These are phyloP conservation scores for Sabuloglossum arenarium DNA, from an alignment of 495 filamentous ascomycete species.

Conservation along the genomic window DNA sequence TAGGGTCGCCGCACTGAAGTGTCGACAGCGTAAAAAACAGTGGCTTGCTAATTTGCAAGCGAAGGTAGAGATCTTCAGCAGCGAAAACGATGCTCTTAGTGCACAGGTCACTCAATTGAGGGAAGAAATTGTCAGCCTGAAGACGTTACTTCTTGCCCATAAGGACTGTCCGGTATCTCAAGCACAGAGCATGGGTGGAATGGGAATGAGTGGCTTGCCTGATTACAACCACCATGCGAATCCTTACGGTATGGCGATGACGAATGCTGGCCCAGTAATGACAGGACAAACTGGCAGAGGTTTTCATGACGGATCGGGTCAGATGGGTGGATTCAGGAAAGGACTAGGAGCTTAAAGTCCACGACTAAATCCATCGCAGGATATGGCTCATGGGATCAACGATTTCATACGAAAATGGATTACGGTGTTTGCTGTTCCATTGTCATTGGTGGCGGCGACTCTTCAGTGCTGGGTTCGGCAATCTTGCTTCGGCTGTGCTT, in stretches of 20 bases:
- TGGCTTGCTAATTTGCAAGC: constrained; percentile 91
- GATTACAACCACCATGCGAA: constrained; percentile 33
- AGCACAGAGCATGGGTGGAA: constrained; percentile 53
- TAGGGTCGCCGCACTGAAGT: constrained; percentile 91
- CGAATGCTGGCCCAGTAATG: constrained; percentile 30
- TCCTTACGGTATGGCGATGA: constrained; percentile 50
- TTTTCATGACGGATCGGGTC: constrained; percentile 8
- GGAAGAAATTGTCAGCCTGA: constrained; percentile 89
- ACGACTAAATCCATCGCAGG: neutral
- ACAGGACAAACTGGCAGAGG: constrained; percentile 28
- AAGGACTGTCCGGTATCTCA: constrained; percentile 93
- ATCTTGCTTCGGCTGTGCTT: neutral
- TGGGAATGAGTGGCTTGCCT: constrained; percentile 42
- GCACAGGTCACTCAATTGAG: constrained; percentile 63
- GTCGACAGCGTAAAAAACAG: constrained; percentile 95
- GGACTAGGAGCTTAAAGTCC: neutral
- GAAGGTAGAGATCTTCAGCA: constrained; percentile 82
- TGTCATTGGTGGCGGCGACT: neutral
- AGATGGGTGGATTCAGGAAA: neutral
- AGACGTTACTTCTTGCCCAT: constrained; percentile 80
- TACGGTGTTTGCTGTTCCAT: neutral
- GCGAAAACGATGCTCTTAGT: constrained; percentile 76
- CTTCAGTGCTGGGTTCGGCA: neutral
- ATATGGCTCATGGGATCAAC: neutral
- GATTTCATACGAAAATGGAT: neutral